Percentiles rank a stretch among this genome's conserved stretches.
These are phyloP conservation scores for Ceratocystis colombiana DNA, from an alignment of 2,329 filamentous ascomycete genomes.

Conservation along the genomic window DNA sequence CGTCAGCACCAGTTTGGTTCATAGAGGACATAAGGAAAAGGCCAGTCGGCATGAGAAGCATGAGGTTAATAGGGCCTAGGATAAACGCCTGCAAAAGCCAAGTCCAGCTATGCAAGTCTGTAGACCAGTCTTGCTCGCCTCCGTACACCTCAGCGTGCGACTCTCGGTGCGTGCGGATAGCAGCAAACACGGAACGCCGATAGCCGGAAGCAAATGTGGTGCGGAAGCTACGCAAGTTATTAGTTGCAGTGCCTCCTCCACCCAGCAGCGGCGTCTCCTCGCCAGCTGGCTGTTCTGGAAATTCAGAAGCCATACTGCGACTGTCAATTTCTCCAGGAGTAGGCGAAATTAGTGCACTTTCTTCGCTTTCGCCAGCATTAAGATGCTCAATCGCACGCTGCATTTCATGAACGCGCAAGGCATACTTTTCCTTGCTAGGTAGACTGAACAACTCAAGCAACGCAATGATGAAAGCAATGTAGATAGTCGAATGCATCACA, in stretches of 20 bases:
- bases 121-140: constrained; percentile 78
- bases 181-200: constrained; percentile 39
- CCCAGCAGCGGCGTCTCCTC: constrained; percentile 44
- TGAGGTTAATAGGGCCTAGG: constrained; percentile 64
- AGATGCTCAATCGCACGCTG: constrained; percentile 26
- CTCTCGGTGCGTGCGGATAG: constrained; percentile 32
- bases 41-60: constrained; percentile 65
- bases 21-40: constrained; percentile 62
- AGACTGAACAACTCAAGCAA: constrained; percentile 73
- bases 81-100: constrained; percentile 83
- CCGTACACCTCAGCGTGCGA: constrained; percentile 42
- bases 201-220: constrained; percentile 49
- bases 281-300: constrained; percentile 16
- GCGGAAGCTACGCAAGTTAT: constrained; percentile 30
- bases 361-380: constrained; percentile 20
- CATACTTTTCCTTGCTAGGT: constrained; percentile 60
- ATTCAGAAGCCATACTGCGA: constrained; percentile 21
- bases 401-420: constrained; percentile 45
- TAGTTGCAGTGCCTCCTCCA: constrained; percentile 27
- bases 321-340: constrained; percentile 30
- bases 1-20: constrained; percentile 75
- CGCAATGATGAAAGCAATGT: constrained; percentile 62
- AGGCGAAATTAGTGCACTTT: constrained; percentile 28
- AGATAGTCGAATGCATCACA: constrained; percentile 67
- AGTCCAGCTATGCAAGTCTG: constrained; percentile 65